These are phyloP conservation scores for Pseudoturritis turrita DNA, from an alignment of 345 rosid species.

Conservation along the genomic window DNA sequence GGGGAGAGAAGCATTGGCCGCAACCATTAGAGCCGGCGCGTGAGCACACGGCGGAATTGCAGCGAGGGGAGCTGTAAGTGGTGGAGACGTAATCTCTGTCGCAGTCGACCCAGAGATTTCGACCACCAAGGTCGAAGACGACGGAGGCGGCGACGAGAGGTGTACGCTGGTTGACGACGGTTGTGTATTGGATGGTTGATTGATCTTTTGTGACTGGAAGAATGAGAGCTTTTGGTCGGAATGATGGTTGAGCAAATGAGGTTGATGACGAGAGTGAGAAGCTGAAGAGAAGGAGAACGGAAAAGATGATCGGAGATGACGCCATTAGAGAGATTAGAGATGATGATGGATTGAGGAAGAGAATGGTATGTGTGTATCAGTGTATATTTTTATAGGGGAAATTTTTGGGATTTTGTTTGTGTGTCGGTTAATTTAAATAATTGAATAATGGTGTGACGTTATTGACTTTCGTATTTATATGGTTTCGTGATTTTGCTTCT, in stretches of 20 bases:
- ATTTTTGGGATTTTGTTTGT: background rate
- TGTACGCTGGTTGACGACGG: constrained; percentile 51
- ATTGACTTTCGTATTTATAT: background rate
- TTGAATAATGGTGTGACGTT: background rate
- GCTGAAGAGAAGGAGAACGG: background rate
- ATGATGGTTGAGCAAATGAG: constrained; percentile 42
- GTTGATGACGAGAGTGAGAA: constrained; percentile 14
- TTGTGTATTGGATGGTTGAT: constrained; percentile 54
- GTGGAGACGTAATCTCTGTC: constrained; percentile 51
- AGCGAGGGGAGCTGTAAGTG: constrained; percentile 44
- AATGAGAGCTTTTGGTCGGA: constrained; percentile 61
- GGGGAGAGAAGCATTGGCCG: constrained; percentile 40
- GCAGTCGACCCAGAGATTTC: constrained; percentile 59
- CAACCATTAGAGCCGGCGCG: constrained; percentile 46
- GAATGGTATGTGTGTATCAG: background rate
- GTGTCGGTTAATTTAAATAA: constrained; percentile 7
- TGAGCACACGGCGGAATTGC: constrained; percentile 59
- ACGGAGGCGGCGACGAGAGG: constrained; percentile 44
- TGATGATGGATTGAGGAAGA: background rate
- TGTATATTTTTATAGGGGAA: constrained; percentile 2
- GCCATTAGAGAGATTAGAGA: constrained; percentile 12
- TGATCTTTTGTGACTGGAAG: constrained; percentile 57
- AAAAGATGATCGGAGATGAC: background rate
- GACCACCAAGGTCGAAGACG: constrained; percentile 71
- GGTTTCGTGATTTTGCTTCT: constrained; percentile 9